phyloP scores from a whole-genome alignment of 108 stramenopile species.

The Discostella pseudostelligera region DNA sequence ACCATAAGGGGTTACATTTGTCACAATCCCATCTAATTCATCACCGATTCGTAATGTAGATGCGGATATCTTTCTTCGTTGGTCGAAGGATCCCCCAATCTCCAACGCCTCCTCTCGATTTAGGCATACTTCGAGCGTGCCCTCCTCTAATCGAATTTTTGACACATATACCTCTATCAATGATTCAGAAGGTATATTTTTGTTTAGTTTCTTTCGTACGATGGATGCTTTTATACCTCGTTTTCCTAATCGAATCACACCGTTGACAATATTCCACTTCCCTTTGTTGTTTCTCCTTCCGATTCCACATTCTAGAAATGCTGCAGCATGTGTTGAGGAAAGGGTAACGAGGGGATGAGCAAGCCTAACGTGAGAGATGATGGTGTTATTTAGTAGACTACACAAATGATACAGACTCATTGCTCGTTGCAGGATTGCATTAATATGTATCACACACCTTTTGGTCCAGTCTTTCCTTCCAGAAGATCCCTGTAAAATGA shows the following conservation, averaged over 20 bases:
- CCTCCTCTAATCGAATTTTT: constrained; percentile 54
- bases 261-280: constrained; percentile 66
- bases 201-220: constrained; percentile 48
- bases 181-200: constrained; percentile 44
- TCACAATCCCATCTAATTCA: constrained; percentile 53
- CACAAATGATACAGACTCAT: too few relatives aligned
- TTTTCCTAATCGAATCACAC: constrained; percentile 64
- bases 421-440: too few relatives aligned
- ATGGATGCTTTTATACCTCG: constrained; percentile 52
- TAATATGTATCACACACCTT: constrained; percentile 25
- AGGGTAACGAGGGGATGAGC: neutral
- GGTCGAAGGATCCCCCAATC: constrained; percentile 17
- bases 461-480: constrained; percentile 71
- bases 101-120: constrained; percentile 43
- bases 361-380: too few relatives aligned
- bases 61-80: constrained; percentile 42
- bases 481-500: constrained; percentile 42
- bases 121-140: constrained; percentile 62
- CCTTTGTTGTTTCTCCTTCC: constrained; percentile 29
- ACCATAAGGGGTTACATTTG: constrained; percentile 62
- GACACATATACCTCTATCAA: constrained; percentile 63
- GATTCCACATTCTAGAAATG: constrained; percentile 73
- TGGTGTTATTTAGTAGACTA: too few relatives aligned
- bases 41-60: constrained; percentile 47
- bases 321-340: neutral